Evolutionary conservation across 176 grass and related monocot genomes (phyloP), one percentile per base, ranked within the genome.

Genomic region (Pontederia crassipes): DNA sequence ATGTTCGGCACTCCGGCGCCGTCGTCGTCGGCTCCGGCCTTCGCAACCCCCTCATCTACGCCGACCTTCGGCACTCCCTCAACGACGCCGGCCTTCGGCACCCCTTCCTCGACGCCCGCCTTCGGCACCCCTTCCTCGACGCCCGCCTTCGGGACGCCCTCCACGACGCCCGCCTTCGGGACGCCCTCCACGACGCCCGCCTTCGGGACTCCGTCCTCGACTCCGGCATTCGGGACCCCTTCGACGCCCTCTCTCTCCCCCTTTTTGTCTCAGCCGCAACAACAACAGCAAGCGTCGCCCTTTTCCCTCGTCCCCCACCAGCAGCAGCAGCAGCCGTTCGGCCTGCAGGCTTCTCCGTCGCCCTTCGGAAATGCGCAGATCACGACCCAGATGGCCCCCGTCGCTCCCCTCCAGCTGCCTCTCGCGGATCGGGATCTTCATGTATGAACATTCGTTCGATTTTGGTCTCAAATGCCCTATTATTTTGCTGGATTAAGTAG

Each of bases 331-430:
- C 35, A 59, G 8, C 15, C 71, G 2, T 87, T 93, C 17, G 74
- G 75, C 2, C 75, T 83, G 46, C 87, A 88, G 76, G 81, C 78
- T 40, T 75, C 84, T 67, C 70, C 84, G 28, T 80, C 75, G 64
- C 81, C 78, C 18, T 81, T 95, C 14, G 77, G 69, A 15, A 75
- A 78, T 49, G 77, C 70, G 45, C 81, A 87, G 61, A 92, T 98
- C 68, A 89, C 84, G 55, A 98, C 93, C 40, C 93, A 92, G 77
- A 98, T 98, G 93, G 93, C 87, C 72, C 87, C 93, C 14, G 87
- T 98, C 13, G 87, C 93, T 4, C 87, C 93, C 52, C 72, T 92
- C 66, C 77, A 84, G 47, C 47, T 83, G 63, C 80, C 82, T 15
- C 76, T 86, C 12, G 81, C 93, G 24, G 93, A 98, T 76, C 84